Evolutionary conservation across 257 asterid species (phyloP).

Genomic region (Plantago elongata): DNA sequence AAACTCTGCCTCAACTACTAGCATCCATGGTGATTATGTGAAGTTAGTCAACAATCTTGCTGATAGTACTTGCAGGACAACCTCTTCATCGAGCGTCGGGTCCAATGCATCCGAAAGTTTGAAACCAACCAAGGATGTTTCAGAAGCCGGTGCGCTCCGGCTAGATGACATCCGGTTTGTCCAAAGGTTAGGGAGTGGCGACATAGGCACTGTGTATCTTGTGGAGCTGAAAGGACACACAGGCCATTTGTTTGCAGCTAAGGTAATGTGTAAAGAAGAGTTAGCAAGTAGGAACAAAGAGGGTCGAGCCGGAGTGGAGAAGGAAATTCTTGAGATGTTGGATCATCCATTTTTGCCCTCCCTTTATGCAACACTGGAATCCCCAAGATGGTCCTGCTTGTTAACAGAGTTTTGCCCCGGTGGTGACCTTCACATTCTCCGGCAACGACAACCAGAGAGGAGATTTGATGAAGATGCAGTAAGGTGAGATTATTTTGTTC

Average conservation of each 20-base stretch:
- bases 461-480: slow-evolving; percentile 55
- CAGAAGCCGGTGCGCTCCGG: slow-evolving; percentile 22
- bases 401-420: slow-evolving; percentile 79
- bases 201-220: slow-evolving; percentile 66
- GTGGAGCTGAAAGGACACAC: slow-evolving; percentile 50
- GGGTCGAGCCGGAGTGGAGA: slow-evolving; percentile 60
- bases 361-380: slow-evolving; percentile 54
- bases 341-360: slow-evolving; percentile 84
- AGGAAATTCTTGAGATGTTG: slow-evolving; percentile 63
- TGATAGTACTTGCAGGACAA: slow-evolving; percentile 9
- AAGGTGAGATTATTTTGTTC: slow-evolving; percentile 34
- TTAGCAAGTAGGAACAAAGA: slow-evolving; percentile 59
- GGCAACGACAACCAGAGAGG: slow-evolving; percentile 58
- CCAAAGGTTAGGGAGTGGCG: slow-evolving; percentile 69
- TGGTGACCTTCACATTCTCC: slow-evolving; percentile 75
- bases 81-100: slow-evolving; percentile 16
- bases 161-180: slow-evolving; percentile 49
- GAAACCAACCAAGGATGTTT: slow-evolving; percentile 8
- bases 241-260: slow-evolving; percentile 63
- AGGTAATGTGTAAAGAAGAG: slow-evolving; percentile 78
- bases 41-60: slow-evolving; percentile 19
- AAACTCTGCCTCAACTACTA: slow-evolving; percentile 21
- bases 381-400: slow-evolving; percentile 61
- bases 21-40: slow-evolving; percentile 11
- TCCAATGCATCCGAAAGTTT: slow-evolving; percentile 19